Conservation (phyloP, 371 early-diverging fungal species). For the Zopfochytrium polystomum region DNA sequence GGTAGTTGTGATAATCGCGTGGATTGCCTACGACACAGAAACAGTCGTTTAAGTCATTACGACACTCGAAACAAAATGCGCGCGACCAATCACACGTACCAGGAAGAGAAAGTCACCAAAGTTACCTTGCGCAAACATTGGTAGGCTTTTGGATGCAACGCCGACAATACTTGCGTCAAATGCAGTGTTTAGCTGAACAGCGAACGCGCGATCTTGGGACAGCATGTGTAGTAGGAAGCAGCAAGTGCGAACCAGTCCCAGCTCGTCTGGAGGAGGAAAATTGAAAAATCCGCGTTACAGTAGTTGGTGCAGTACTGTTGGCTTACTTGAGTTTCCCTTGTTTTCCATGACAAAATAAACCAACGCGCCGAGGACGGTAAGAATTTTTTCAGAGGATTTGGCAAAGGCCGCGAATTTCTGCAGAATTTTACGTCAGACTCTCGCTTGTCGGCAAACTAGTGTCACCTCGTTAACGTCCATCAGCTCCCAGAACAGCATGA, state of each 20-base stretch:
- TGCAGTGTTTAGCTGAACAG: constrained; percentile 68
- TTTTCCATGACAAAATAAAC: constrained; percentile 64
- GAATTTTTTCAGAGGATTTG: constrained; percentile 65
- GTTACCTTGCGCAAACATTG: constrained; percentile 64
- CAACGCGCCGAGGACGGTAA: constrained; percentile 62
- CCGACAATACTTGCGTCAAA: constrained; percentile 66
- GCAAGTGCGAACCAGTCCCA: constrained; percentile 75
- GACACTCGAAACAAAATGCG: background rate
- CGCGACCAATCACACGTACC: constrained; percentile 10
- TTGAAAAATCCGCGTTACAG: background rate
- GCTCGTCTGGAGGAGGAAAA: constrained; percentile 51
- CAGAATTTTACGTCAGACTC: background rate
- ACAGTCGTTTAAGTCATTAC: background rate
- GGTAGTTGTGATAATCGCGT: constrained; percentile 71
- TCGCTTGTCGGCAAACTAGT: background rate
- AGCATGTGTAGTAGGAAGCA: constrained; percentile 79
- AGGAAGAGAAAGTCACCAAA: constrained; percentile 82
- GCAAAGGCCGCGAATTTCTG: constrained; percentile 65
- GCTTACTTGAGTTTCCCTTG: constrained; percentile 59
- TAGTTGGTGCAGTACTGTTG: background rate
- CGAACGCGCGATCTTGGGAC: constrained; percentile 74
- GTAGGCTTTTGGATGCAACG: constrained; percentile 65
- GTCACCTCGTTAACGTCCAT: constrained; percentile 71
- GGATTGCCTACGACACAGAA: constrained; percentile 64
- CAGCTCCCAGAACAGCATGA: constrained; percentile 82